Conservation (phyloP, 441 rosid genomes). For the Manihot esculenta region DNA sequence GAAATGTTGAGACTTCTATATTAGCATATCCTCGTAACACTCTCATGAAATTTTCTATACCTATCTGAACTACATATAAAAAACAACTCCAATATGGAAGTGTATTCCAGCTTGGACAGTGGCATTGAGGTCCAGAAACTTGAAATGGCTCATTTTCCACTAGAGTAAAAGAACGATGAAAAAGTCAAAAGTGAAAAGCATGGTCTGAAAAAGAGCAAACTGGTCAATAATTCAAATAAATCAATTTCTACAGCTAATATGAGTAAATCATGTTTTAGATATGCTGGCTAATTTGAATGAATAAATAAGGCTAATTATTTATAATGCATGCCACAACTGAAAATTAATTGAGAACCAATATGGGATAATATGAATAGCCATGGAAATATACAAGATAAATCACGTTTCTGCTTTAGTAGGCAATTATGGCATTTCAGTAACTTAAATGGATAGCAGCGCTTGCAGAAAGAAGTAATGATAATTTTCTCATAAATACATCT, state of each 20-base stretch:
- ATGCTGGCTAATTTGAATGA: too few species aligned
- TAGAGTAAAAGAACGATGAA: not conserved
- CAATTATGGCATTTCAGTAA: not conserved
- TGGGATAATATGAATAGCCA: not conserved
- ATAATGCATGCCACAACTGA: not conserved
- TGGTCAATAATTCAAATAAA: not conserved
- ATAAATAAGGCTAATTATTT: not conserved
- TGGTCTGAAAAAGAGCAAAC: not conserved
- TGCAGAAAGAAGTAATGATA: not conserved
- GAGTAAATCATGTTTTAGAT: not conserved
- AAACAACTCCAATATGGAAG: not conserved
- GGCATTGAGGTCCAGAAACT: not conserved
- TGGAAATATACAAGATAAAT: not conserved
- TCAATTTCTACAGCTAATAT: not conserved
- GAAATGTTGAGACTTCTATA: not conserved
- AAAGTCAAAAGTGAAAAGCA: not conserved
- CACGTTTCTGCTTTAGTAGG: not conserved
- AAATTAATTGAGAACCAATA: not conserved
- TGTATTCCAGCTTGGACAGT: not conserved
- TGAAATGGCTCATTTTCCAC: not conserved
- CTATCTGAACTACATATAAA: not conserved
- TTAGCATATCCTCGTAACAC: not conserved
- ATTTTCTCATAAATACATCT: slow-evolving; percentile 6
- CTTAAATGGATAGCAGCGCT: not conserved
- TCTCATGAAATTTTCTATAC: not conserved